Conservation (phyloP, 2,329 filamentous ascomycete species). For the Aureobasidium sp. region DNA sequence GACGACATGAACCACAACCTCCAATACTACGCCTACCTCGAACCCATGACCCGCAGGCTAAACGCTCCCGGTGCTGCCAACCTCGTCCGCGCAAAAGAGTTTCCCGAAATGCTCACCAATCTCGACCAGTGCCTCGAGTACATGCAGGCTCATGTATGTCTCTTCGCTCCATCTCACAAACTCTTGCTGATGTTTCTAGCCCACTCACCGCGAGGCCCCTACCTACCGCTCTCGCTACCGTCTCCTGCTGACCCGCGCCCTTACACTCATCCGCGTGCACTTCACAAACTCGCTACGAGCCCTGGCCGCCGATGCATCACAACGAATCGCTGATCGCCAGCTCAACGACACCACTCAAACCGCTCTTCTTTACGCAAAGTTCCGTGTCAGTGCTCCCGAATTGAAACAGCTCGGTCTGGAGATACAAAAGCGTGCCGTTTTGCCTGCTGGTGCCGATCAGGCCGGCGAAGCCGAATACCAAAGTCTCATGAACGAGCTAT, state of each 20-base stretch:
- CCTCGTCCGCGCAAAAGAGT: slow-evolving; percentile 73
- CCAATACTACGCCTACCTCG: slow-evolving; percentile 90
- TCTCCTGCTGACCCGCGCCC: slow-evolving; percentile 61
- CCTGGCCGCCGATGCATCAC: slow-evolving; percentile 52
- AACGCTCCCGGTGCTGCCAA: slow-evolving; percentile 87
- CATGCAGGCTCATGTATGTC: slow-evolving; percentile 72
- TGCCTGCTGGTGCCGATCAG: slow-evolving; percentile 49
- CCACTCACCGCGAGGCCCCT: slow-evolving; percentile 77
- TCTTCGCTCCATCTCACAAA: background rate
- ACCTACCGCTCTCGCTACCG: slow-evolving; percentile 83
- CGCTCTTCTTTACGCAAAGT: slow-evolving; percentile 62
- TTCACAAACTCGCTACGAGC: slow-evolving; percentile 56
- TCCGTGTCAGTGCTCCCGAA: slow-evolving; percentile 56
- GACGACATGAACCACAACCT: slow-evolving; percentile 80
- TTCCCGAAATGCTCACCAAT: slow-evolving; percentile 78
- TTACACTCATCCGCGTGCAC: slow-evolving; percentile 58
- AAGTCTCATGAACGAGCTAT: slow-evolving; percentile 55
- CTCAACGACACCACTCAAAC: slow-evolving; percentile 65
- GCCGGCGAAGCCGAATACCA: slow-evolving; percentile 56
- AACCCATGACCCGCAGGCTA: slow-evolving; percentile 78
- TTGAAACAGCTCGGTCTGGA: slow-evolving; percentile 58
- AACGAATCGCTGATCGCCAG: slow-evolving; percentile 56
- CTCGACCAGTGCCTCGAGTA: slow-evolving; percentile 87
- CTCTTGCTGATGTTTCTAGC: slow-evolving; percentile 38
- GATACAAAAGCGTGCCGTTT: slow-evolving; percentile 56